These are phyloP conservation scores for Neoboletus brunneissimus DNA, from an alignment of 768 basidiomycete species.

Conservation along the genomic window DNA sequence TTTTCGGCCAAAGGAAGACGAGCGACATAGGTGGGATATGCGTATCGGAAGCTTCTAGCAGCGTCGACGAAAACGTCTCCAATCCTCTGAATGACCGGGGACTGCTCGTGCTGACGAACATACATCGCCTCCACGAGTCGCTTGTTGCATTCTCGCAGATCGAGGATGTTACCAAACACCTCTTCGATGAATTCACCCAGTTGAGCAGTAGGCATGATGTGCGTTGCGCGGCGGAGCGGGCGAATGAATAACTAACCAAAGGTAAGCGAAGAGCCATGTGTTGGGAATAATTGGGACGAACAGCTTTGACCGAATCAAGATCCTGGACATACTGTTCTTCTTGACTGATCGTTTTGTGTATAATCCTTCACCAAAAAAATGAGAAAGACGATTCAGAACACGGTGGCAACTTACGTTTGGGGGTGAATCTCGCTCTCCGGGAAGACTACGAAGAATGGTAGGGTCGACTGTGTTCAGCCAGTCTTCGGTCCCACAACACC, in stretches of 20 bases:
- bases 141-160: constrained; percentile 80
- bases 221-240: constrained; percentile 49
- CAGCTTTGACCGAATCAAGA: constrained; percentile 75
- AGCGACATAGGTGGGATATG: constrained; percentile 84
- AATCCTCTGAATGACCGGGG: constrained; percentile 76
- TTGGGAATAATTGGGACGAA: constrained; percentile 31
- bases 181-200: constrained; percentile 86
- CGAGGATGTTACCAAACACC: constrained; percentile 85
- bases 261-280: constrained; percentile 34
- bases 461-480: constrained; percentile 55
- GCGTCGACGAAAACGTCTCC: constrained; percentile 88
- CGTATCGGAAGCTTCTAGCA: constrained; percentile 81
- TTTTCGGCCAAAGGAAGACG: constrained; percentile 85
- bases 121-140: constrained; percentile 83
- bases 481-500: constrained; percentile 32
- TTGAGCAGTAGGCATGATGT: constrained; percentile 54
- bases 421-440: constrained; percentile 78
- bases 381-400: background rate
- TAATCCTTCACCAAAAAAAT: constrained; percentile 43
- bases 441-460: constrained; percentile 51
- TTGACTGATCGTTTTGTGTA: constrained; percentile 83
- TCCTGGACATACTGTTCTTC: constrained; percentile 91
- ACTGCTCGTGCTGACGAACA: constrained; percentile 80
- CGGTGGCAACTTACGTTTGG: constrained; percentile 51
- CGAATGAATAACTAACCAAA: constrained; percentile 51